These are phyloP conservation scores for Alternaria sp. DNA, from an alignment of 2,329 filamentous ascomycete species.

Conservation along the genomic window DNA sequence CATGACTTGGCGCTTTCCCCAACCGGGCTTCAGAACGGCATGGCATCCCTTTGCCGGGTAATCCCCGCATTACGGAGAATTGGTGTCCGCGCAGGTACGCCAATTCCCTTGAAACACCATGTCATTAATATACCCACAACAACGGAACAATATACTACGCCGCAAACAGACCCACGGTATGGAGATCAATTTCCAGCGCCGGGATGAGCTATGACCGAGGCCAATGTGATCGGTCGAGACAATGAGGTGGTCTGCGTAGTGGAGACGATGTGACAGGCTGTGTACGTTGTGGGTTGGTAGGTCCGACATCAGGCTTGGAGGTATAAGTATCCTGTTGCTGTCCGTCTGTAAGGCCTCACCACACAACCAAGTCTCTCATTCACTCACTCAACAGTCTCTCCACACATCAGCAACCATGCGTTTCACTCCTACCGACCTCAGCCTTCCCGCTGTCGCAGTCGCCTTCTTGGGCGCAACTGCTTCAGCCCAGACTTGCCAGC, in stretches of 20 bases:
- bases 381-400: background rate
- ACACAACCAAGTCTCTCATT: slow-evolving; percentile 1
- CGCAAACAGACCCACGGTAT: background rate
- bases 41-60: background rate
- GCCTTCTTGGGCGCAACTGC: slow-evolving; percentile 19
- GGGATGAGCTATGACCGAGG: background rate
- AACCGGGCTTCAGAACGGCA: background rate
- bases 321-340: slow-evolving; percentile 10
- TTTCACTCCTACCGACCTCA: slow-evolving; percentile 11
- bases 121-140: slow-evolving; percentile 14
- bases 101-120: slow-evolving; percentile 9
- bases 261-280: background rate
- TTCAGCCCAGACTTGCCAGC: slow-evolving; percentile 50
- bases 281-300: background rate
- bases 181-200: slow-evolving; percentile 9
- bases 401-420: slow-evolving; percentile 8
- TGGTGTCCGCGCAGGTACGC: slow-evolving; percentile 3
- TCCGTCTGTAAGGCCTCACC: background rate
- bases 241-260: background rate
- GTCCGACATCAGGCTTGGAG: background rate
- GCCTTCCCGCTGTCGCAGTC: slow-evolving; percentile 10
- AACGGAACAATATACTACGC: slow-evolving; percentile 12
- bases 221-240: background rate
- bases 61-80: slow-evolving; percentile 15
- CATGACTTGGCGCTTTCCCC: background rate